Evolutionary conservation across 1,139 yeast species (phyloP), one percentile per base, ranked within the genome.

Genomic region (Diutina rugosa): DNA sequence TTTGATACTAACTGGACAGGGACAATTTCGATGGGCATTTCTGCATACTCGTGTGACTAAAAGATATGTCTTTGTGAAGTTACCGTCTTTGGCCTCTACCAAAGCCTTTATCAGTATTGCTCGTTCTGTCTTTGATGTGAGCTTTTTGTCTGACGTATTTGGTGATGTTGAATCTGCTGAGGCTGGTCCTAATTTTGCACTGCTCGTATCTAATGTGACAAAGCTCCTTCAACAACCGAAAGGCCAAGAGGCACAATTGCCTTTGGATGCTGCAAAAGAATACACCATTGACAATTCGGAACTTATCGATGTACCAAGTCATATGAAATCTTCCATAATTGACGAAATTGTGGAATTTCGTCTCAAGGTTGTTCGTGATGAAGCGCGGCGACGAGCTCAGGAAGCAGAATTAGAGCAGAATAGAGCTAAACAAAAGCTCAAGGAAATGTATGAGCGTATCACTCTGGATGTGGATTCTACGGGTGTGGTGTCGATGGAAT

Each of bases 401-500:
- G 44, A 49, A 16, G 12, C 28, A 4, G 53, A n/a, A 3, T 44
- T 12, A 32, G 53, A 49, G 32, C 53, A 49, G 18, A 38, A 16
- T 7, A 29, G 53, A 10, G 53, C 53, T 9, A 49, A 49, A 30
- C 18, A 49, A 12, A 49, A 49, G 28, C 32, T 49, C n/a, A 49
- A 49, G 29, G 53, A 49, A 18, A 32, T 49, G 44, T 49, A 49
- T 49, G 44, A 49, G 16, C 53, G 53, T 7, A 49, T 49, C 7
- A 28, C 53, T 9, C 41, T 35, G 16, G 41, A 10, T 12, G 41
- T 35, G 41, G 41, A 35, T 35, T 10, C 2, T 35, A 10, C 12
- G 6, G 16, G 14, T 10, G 12, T 35, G 41, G 41, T 5, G 14
- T 35, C 41, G 9, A 10, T 5, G n/a, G 14, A 35, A 35, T n/a